Percentiles rank a stretch among this genome's conserved stretches.
Evolutionary conservation across 805 yeast species (phyloP).

Genomic region (Pichia kluyveri): DNA sequence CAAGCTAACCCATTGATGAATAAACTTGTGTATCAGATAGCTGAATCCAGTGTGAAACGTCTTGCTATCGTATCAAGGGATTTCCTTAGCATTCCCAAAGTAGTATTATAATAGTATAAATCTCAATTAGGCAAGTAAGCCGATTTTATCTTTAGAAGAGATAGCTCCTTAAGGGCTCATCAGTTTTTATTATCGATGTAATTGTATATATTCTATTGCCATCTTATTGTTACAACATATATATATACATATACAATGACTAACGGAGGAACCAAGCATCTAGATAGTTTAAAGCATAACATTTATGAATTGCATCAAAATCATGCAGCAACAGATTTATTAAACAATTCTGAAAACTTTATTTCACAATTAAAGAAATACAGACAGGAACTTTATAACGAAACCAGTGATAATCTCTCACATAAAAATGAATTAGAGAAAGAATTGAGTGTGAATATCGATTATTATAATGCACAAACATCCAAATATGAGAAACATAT

Average conservation of each 20-base stretch:
- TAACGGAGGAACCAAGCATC: neutral
- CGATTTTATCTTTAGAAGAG: neutral
- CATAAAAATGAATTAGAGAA: neutral
- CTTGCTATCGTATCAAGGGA: neutral
- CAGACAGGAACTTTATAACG: neutral
- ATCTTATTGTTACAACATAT: too few species aligned
- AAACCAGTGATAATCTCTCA: neutral
- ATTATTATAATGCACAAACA: slow-evolving; percentile 4
- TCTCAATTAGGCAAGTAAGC: neutral
- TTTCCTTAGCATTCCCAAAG: neutral
- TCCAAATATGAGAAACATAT: slow-evolving; percentile 8
- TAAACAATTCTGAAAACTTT: slow-evolving; percentile 4
- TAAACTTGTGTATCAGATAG: neutral
- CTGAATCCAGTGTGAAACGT: neutral
- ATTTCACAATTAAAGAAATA: neutral
- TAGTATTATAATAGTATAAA: neutral
- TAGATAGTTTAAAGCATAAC: neutral
- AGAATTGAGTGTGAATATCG: neutral
- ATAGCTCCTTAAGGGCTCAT: neutral
- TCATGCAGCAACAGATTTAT: slow-evolving; percentile 49
- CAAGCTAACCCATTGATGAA: neutral
- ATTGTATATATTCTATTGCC: too few species aligned
- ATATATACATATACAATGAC: too few species aligned
- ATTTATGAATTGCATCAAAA: slow-evolving; percentile 37
- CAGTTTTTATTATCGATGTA: neutral